Evolutionary conservation across 139 green algal genomes (phyloP), one percentile per base, ranked within the genome.

Genomic region (Tetradesmus lagerheimii): DNA sequence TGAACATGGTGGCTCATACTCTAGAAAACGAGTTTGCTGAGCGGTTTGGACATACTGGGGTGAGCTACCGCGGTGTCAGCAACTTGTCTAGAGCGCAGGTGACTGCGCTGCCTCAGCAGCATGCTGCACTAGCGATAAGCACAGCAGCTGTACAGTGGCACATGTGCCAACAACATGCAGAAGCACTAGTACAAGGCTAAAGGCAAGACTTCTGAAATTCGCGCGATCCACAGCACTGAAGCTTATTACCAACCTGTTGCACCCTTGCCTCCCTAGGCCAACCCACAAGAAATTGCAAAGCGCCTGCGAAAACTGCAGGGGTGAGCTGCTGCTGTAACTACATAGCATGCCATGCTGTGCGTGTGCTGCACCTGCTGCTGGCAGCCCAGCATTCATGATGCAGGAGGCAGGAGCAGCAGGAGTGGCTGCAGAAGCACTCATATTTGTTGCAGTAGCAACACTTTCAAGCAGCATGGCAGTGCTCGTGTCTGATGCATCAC

Each of bases 21-120:
- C 64, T 91, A 12, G 88, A 91, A 45, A 79, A 88, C 41, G 88
- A 91, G 80, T 91, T 91, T 41, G 82, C 88, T 23, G 80, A 88
- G 31, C 64, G 88, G 5, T 91, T 91, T 31, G 71, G 71, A 0
- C 71, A 84, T 29, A 83, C 74, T 20, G 86, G 86, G 47, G 86
- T 90, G 78, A 18, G 86, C 31, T 34, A 11, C 38, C 14, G 18
- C 34, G 0, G 62, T 34, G n/a, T 15, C 3, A 29, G 31, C 37
- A 37, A 31, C 37, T 25, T 53, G 4, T 83, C 1, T 43, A 2
- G 8, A 1, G 1, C 47, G 12, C 12, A 20, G 34, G 47, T 12
- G 75, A 35, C 75, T 41, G 34, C 12, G 75, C 75, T 80, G 4
- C 4, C 4, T 74, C 62, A 8, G 4, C 62, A 29, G 66, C 71